Conservation (phyloP, 768 basidiomycete genomes). For the Rhodosporidiobolus sp. region DNA sequence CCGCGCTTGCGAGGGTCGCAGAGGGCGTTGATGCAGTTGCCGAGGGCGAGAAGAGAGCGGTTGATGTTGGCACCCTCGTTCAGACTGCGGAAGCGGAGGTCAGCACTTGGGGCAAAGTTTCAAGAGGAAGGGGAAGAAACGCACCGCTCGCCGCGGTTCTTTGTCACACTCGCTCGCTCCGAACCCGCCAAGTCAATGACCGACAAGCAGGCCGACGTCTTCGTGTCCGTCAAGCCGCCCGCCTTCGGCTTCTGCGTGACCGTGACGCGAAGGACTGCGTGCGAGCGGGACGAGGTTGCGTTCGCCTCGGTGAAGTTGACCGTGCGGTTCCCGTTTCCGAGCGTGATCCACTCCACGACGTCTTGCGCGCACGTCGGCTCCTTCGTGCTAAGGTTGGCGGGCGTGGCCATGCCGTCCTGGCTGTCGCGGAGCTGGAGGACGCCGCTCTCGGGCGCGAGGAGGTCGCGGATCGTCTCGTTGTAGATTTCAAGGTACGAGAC, state of each 20-base stretch:
- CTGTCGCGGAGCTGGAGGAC: conserved; percentile 92
- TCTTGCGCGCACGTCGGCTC: conserved; percentile 79
- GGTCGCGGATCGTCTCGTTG: conserved; percentile 96
- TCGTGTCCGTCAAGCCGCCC: conserved; percentile 68
- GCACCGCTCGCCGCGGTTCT: conserved; percentile 86
- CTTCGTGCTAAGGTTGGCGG: conserved; percentile 77
- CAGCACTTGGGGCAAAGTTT: not conserved
- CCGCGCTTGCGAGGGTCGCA: conserved; percentile 78
- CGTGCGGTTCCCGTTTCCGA: conserved; percentile 81
- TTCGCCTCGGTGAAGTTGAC: conserved; percentile 96
- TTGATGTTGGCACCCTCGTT: conserved; percentile 99
- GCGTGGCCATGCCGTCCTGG: conserved; percentile 72
- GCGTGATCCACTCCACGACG: conserved; percentile 86
- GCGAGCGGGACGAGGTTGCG: conserved; percentile 92
- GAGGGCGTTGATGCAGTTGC: conserved; percentile 97
- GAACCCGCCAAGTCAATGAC: conserved; percentile 98
- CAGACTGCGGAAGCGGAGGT: conserved; percentile 54
- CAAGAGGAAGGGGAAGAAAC: not conserved
- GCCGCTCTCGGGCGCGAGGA: conserved; percentile 72
- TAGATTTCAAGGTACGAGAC: conserved; percentile 98
- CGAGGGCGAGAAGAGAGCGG: conserved; percentile 92
- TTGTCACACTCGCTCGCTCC: conserved; percentile 91
- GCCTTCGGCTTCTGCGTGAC: conserved; percentile 74
- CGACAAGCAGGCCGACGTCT: conserved; percentile 83
- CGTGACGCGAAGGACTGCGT: conserved; percentile 95